Base-by-base conservation (phyloP, 441 rosid genomes). In the Erysimum cheiri region DNA sequence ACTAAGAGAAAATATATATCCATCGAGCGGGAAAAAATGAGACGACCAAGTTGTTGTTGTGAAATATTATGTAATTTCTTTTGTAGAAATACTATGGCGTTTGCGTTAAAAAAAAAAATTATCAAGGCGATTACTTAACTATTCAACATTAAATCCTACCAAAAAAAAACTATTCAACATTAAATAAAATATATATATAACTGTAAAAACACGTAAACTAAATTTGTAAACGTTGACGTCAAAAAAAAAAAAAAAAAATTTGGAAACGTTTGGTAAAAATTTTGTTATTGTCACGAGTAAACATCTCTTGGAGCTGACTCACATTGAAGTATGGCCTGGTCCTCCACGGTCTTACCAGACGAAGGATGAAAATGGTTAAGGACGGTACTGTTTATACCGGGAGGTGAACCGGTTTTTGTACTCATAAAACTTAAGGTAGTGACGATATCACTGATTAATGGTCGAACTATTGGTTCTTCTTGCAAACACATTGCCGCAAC, bases 401-500 rank as follows among this genome's bases (percentile, higher is more conserved):
- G 49, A 13, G 60, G 29, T 36, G 69, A 52, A 44, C 10, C 6
- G 8, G 26, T 61, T 19, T 32, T 2, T 37, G 39, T 49, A 53
- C 83, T 85, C 8, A 88, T 80, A 76, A 61, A 80, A 73, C 85
- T 83, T 1, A 92, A 85, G 9, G 95, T 85, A 1, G 78, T 70
- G 10, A 88, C 96, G 43, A 87, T 88, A n/a, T 92, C 95, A 33
- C 85, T 82, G 22, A 87, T 92, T 47, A 82, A 54, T 4, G 98
- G 96, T 6, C 98, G 83, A 26, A 67, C 85, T 0, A 54, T 40
- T 14, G 88, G 77, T 44, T 90, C 95, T 59, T 88, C 98, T 46
- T 90, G 88, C 14, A 92, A 78, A 55, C 98, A 90, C 96, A 92
- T 92, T 3, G 92, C 90, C 0, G 95, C 88, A 0, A 87, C 81